A percentile compares a stretch with the other conserved stretches of the same genome.
Evolutionary conservation across 441 rosid genomes (phyloP).

Genomic region (Kokia cookei): DNA sequence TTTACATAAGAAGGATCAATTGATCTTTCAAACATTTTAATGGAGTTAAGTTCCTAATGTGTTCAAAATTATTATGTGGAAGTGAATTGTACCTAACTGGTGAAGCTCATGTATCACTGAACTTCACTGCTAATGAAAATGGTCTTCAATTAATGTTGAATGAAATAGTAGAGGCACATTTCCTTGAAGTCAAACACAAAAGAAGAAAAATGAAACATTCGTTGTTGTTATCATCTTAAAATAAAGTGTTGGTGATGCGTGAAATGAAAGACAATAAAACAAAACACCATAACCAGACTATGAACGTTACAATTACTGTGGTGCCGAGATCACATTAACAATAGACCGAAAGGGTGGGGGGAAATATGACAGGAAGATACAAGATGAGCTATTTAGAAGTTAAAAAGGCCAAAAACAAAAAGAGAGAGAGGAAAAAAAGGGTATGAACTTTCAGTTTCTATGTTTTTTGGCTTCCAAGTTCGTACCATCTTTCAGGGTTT

Average conservation of each 20-base stretch:
- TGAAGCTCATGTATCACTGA: too few relatives aligned
- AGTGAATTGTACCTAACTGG: too few relatives aligned
- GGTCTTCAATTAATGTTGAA: neutral
- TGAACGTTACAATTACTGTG: slow-evolving; percentile 12
- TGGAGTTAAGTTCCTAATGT: neutral
- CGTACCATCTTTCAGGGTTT: slow-evolving; percentile 85
- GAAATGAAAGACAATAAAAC: neutral
- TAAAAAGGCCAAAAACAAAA: neutral
- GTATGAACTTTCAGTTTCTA: slow-evolving; percentile 53
- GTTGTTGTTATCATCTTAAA: neutral
- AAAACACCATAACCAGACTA: slow-evolving; percentile 11
- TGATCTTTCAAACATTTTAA: neutral
- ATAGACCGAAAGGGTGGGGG: neutral
- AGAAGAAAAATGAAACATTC: neutral
- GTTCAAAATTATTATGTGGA: too few relatives aligned
- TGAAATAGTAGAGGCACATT: neutral
- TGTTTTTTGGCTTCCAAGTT: slow-evolving; percentile 69
- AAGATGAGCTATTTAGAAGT: slow-evolving; percentile 11
- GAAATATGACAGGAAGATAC: slow-evolving; percentile 18
- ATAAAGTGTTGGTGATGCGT: neutral
- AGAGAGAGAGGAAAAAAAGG: slow-evolving; percentile 9
- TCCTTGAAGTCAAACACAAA: neutral
- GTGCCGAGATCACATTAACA: slow-evolving; percentile 16
- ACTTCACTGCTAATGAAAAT: neutral
- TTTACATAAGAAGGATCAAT: neutral